Base-by-base conservation (phyloP, 179 eudicot genomes). In the Carnegiea gigantea region DNA sequence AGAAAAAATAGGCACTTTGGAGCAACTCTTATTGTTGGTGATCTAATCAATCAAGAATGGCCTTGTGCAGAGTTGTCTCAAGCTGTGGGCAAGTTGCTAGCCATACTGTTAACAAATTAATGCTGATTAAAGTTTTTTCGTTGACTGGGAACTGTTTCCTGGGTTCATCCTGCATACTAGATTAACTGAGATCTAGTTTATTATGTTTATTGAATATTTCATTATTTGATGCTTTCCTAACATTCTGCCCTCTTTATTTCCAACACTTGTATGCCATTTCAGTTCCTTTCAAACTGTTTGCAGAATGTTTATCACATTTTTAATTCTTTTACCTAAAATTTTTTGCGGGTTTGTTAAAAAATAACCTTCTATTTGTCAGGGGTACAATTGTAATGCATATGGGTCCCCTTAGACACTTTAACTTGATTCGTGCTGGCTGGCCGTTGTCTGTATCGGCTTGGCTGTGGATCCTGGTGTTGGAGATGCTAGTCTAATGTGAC, bases 401-500 rank as follows among this genome's bases (percentile, higher is more conserved):
- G 14, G 28, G 2, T 62, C 21, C 11, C 30, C 30, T 62, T 62
- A 62, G 12, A n/a, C 30, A 11, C 28, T 62, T 62, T 62, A 23
- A 62, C 33, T n/a, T 9, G 30, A 62, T 62, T 28, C 68, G 1
- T 62, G 30, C 26, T 9, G 30, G 68, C 14, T 62, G 68, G 68
- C 23, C 23, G 62, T 62, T 33, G 33, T 51, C 70, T 76, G 18
- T 49, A 48, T n/a, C 5, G 68, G 26, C 67, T 51, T n/a, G 74
- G 68, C 33, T 81, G 38, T 76, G 76, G 20, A 68, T 54, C 20
- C 38, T 53, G 82, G 70, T 15, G 46, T 30, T 15, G 53, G 26
- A 62, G 80, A 46, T n/a, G 73, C 46, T 23, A 30, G n/a, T 77
- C 0, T 28, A 62, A 44, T 12, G 20, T 23, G 20, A 70, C 7